phyloP scores from a whole-genome alignment of 1,139 yeast species.

The Eremothecium cymbalariae region DNA sequence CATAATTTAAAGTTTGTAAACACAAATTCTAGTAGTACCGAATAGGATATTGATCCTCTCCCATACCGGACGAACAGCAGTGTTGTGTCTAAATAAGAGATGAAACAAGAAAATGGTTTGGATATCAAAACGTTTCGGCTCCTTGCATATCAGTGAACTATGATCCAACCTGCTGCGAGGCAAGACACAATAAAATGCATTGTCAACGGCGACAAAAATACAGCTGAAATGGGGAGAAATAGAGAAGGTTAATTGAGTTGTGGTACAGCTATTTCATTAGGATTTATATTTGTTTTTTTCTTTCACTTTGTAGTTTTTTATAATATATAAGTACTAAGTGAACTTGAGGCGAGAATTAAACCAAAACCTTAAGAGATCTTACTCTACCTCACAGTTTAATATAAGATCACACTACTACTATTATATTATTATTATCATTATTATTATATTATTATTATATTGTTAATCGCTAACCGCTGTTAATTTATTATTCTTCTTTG shows the following conservation, averaged over 20 bases:
- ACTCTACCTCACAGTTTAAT: background rate
- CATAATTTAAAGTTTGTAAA: no score
- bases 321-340: background rate
- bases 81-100: no score
- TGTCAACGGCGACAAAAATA: background rate
- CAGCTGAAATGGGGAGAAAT: constrained; percentile 1
- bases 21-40: background rate
- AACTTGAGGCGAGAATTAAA: background rate
- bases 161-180: constrained; percentile 1
- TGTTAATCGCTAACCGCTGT: no score
- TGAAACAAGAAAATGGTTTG: no score
- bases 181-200: constrained; percentile 1
- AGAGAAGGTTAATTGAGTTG: background rate
- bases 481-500: no score
- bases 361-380: background rate
- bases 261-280: constrained; percentile 1
- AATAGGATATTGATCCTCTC: background rate
- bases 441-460: no score
- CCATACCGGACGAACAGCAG: background rate
- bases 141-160: background rate
- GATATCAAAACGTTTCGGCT: background rate
- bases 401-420: no score
- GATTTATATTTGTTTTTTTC: background rate
- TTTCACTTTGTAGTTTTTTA: background rate
- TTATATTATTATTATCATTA: no score